Evolutionary conservation across 805 yeast species (phyloP).

Genomic region (Candida coleopterorum): DNA sequence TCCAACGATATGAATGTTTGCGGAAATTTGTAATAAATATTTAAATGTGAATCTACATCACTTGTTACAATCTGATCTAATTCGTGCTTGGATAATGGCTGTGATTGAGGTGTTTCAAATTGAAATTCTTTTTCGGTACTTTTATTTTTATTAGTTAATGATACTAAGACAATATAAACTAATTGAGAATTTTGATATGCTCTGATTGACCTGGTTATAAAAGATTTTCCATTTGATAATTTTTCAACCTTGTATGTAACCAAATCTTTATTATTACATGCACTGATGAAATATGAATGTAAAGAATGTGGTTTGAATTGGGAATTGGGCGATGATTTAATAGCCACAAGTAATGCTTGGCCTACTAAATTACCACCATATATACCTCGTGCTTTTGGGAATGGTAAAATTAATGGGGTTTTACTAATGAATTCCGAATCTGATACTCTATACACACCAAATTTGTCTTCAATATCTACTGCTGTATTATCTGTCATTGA

Average conservation of each 20-base stretch:
- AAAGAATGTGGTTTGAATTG: slow-evolving; percentile 33
- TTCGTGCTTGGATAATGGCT: slow-evolving; percentile 21
- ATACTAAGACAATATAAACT: slow-evolving; percentile 24
- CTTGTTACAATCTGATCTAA: slow-evolving; percentile 10
- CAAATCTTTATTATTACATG: slow-evolving; percentile 12
- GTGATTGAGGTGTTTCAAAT: slow-evolving; percentile 28
- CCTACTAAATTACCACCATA: slow-evolving; percentile 33
- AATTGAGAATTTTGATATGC: slow-evolving; percentile 24
- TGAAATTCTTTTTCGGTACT: slow-evolving; percentile 12
- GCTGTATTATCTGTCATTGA: too few species aligned
- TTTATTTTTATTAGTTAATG: slow-evolving; percentile 28
- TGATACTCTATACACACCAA: slow-evolving; percentile 16
- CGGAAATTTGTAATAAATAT: slow-evolving; percentile 12
- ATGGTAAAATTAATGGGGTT: slow-evolving; percentile 22
- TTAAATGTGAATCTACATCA: slow-evolving; percentile 7
- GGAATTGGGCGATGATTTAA: slow-evolving; percentile 17
- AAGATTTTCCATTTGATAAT: slow-evolving; percentile 32
- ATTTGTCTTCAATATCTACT: slow-evolving; percentile 12
- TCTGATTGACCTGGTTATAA: slow-evolving; percentile 26
- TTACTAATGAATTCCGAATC: slow-evolving; percentile 13
- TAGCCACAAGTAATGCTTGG: slow-evolving; percentile 33
- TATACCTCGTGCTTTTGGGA: slow-evolving; percentile 20
- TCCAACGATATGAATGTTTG: slow-evolving; percentile 24
- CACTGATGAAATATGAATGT: slow-evolving; percentile 27
- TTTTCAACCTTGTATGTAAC: slow-evolving; percentile 29